Percentiles rank a stretch among this genome's conserved stretches.
These are phyloP conservation scores for Neonectria hederae DNA, from an alignment of 2,329 filamentous ascomycete genomes.

Conservation along the genomic window DNA sequence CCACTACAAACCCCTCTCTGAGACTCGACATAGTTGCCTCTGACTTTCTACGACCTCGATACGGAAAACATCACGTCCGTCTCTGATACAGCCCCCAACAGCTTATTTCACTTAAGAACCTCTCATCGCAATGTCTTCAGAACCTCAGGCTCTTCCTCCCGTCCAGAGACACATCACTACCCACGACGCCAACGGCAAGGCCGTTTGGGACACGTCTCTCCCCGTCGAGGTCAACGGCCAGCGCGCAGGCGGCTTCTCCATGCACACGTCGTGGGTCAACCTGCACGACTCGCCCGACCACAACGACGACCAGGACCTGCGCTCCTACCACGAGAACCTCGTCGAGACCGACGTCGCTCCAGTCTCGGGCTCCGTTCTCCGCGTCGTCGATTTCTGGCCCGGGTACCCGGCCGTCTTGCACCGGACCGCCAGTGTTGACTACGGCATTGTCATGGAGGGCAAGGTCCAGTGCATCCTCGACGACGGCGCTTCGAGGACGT, in stretches of 20 bases:
- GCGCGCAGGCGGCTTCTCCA: constrained; percentile 32
- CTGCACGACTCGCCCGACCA: constrained; percentile 23
- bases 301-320: constrained; percentile 29
- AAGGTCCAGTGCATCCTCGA: constrained; percentile 37
- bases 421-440: constrained; percentile 38
- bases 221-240: constrained; percentile 25
- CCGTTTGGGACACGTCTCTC: constrained; percentile 32
- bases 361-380: constrained; percentile 28
- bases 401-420: constrained; percentile 34
- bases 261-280: constrained; percentile 33
- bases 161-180: constrained; percentile 36
- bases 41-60: neutral
- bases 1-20: neutral
- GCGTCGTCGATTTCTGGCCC: constrained; percentile 37
- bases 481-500: constrained; percentile 28
- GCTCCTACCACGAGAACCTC: constrained; percentile 30
- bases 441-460: constrained; percentile 35
- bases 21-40: neutral
- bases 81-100: neutral
- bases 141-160: constrained; percentile 26
- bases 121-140: constrained; percentile 23
- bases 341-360: constrained; percentile 32
- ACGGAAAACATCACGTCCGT: neutral
- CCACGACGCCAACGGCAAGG: constrained; percentile 30
- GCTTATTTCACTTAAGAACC: neutral